Base-by-base conservation (phyloP, 1,284 basidiomycete species). In the Moniliella sp. region DNA sequence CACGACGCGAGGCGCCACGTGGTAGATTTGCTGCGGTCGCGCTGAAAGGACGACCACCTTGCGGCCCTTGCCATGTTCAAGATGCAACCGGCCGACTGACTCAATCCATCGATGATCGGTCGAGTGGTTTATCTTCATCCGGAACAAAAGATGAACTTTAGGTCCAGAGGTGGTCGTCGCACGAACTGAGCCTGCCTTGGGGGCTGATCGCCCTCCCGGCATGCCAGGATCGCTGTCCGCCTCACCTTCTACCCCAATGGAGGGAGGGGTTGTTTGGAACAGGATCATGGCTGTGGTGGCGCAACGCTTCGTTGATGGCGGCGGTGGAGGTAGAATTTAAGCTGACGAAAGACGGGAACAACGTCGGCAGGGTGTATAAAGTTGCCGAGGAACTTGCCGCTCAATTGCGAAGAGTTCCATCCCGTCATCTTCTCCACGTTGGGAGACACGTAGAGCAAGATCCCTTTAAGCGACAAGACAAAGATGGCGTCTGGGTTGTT, bases 401-500 rank as follows among this genome's bases (percentile, higher is more conserved):
- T 67, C 35, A 93, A 70, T 40, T 88, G 81, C 26, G 73, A 69
- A 3, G 81, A 34, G 11, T 42, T 46, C 33, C 32, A 55, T 27
- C 51, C 54, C 3, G 55, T 40, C 23, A 55, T 41, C 17, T 44
- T 42, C 36, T 55, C 46, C 19, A 50, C 43, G 4, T 45, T 49
- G 3, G 46, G 81, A 0, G 82, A 79, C 34, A 82, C 78, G 57
- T 91, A 94, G 31, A 86, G 70, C 63, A 93, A 83, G 5, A 70
- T 70, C 11, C 86, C 86, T 53, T 91, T 91, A 43, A 93, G 72
- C 3, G 80, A 84, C 16, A 93, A 68, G 25, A 91, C 83, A 51
- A 80, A 76, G 18, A 91, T 66, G 54, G 86, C 80, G 57, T 91
- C 82, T 53, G 43, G 15, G 15, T 48, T 40, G 18, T 57, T 47